A percentile compares a stretch with the other conserved stretches of the same genome.
Conservation (phyloP, 2,329 filamentous ascomycete species). For the Lachnellula willkommii region DNA sequence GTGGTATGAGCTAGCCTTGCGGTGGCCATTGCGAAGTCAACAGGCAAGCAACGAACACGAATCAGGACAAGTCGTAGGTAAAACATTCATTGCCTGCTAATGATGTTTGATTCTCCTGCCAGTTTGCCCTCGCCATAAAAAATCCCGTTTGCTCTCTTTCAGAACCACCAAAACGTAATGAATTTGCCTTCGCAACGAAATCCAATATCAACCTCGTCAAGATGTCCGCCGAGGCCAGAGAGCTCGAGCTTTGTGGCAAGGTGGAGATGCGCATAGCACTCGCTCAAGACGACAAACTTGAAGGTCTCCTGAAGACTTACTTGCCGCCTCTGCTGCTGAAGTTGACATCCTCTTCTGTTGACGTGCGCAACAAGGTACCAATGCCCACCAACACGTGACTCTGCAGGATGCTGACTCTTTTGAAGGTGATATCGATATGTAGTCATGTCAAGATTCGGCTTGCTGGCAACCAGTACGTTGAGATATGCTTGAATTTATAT, state of each 20-base stretch:
- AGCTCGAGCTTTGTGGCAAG: slow-evolving; percentile 77
- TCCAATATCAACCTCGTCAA: slow-evolving; percentile 7
- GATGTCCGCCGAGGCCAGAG: slow-evolving; percentile 35
- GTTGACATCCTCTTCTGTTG: slow-evolving; percentile 56
- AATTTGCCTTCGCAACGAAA: not conserved
- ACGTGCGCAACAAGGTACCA: slow-evolving; percentile 70
- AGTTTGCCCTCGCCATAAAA: slow-evolving; percentile 1
- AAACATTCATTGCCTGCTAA: slow-evolving; percentile 1
- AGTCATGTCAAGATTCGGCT: slow-evolving; percentile 63
- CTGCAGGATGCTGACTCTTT: slow-evolving; percentile 9
- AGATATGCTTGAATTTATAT: slow-evolving; percentile 8
- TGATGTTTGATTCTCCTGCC: not conserved
- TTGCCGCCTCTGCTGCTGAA: slow-evolving; percentile 80
- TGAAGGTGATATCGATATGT: slow-evolving; percentile 59
- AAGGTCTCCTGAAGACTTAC: slow-evolving; percentile 71
- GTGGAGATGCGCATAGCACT: slow-evolving; percentile 70
- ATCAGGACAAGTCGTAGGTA: slow-evolving; percentile 2
- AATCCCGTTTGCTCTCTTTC: not conserved
- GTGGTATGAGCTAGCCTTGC: not conserved
- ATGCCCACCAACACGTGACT: slow-evolving; percentile 12
- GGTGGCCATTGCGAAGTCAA: not conserved
- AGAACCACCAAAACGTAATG: slow-evolving; percentile 4
- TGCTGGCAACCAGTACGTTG: slow-evolving; percentile 32
- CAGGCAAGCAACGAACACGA: slow-evolving; percentile 1
- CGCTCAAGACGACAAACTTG: slow-evolving; percentile 77